Evolutionary conservation across 1,139 yeast species (phyloP).

Genomic region (Taiozyma sp.): DNA sequence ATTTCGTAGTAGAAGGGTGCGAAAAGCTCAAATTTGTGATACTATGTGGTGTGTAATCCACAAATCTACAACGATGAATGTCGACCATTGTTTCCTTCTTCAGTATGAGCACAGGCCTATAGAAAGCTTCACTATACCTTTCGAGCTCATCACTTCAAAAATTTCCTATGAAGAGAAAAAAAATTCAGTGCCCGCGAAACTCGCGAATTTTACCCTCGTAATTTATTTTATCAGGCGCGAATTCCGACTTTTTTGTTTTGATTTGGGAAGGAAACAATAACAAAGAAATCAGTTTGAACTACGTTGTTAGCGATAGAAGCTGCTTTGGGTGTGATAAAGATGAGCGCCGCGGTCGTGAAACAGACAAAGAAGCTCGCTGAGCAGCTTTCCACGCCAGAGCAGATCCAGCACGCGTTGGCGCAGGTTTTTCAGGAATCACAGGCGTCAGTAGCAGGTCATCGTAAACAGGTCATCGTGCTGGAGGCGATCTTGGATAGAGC

Average conservation of each 20-base stretch:
- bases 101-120: neutral
- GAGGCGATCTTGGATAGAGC: conserved; percentile 58
- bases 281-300: neutral
- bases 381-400: conserved; percentile 19
- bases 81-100: conserved; percentile 37
- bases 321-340: neutral
- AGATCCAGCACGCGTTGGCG: conserved; percentile 46
- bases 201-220: neutral
- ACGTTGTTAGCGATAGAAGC: neutral
- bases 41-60: conserved; percentile 83
- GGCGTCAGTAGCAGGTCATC: conserved; percentile 63
- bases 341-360: conserved; percentile 14
- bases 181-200: neutral
- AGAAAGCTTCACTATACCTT: neutral
- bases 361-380: conserved; percentile 12
- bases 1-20: conserved; percentile 46
- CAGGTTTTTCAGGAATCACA: conserved; percentile 84
- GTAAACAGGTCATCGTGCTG: conserved; percentile 64
- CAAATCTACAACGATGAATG: conserved; percentile 89
- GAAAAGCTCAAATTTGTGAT: conserved; percentile 84
- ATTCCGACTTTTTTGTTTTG: conserved; percentile 1
- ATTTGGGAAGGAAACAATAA: neutral
- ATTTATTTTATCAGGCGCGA: neutral
- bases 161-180: neutral
- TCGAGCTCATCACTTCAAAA: neutral